Base-by-base conservation (phyloP, 2,329 filamentous ascomycete species). In the Tolypocladium amazonense region DNA sequence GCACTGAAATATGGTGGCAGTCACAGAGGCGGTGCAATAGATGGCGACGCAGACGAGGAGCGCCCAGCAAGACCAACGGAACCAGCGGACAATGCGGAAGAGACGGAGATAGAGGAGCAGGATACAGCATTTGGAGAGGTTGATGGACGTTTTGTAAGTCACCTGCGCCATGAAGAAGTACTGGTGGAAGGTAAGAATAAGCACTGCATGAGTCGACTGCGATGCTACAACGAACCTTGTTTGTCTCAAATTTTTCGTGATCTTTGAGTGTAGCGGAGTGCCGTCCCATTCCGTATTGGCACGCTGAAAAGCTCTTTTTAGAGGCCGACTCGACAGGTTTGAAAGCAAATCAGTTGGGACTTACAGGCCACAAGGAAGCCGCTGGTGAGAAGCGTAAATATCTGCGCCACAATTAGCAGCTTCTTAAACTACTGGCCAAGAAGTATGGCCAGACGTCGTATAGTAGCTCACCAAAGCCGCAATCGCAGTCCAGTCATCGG, bases 41-140 rank as follows among this genome's bases (percentile, higher is more conserved):
- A 67, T 39, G 39, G 64, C 62, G 33, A 72, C 65, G 52, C 61
- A 62, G 27, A 59, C 60, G 27, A 69, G 62, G 20, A 71, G 57
- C 15, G 63, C 62, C 63, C 65, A 70, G 12, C 65, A 65, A 4
- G 66, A 57, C 56, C 64, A 68, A 23, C 67, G 67, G 55, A 68
- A 66, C 50, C 65, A 67, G 23, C 67, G 65, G 35, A 71, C 60
- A 59, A 65, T 66, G 56, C 57, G 41, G 62, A 74, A 72, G 18
- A 73, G 71, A 15, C 67, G 68, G 12, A 69, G 65, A 62, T 73
- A 74, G 0, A 73, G 65, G 7, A 73, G 63, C 39, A 74, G 63
- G 38, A 73, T 70, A 37, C 69, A 72, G 56, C 68, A 65, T 55
- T 74, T 73, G 58, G 68, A 68, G 39, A 71, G 61, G 50, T 68